Evolutionary conservation across 108 stramenopile genomes (phyloP), one percentile per base, ranked within the genome.

Genomic region (Cyclotella kingstonii): DNA sequence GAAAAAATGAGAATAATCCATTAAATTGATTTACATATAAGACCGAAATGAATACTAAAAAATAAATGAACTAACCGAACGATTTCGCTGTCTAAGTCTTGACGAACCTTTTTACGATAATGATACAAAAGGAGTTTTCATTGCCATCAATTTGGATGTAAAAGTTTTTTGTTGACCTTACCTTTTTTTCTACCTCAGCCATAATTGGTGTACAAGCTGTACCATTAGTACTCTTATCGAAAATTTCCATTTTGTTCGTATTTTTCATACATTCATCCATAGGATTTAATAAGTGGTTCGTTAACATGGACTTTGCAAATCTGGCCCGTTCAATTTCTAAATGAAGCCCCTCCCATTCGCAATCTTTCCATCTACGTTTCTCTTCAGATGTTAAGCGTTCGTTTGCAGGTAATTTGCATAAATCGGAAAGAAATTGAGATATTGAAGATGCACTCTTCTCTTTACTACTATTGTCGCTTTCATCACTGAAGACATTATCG

Each of bases 331-430:
- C 73, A 12, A 74, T 65, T 25, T 74, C 73, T 2, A 55, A 59
- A 45, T 74, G 53, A 0, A 74, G 27, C 27, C 59, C 30, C 38
- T 74, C 64, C 73, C 73, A 74, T 66, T 74, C 73, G 28, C 73
- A 74, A 46, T 74, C 64, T 41, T 74, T 74, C 73, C 73, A 74
- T 3, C 28, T 74, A 5, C 52, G 25, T 39, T 74, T 74, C 26
- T 74, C 73, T 22, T 54, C 64, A 31, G 50, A 33, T 7, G 64
- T 66, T 29, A 74, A 65, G 1, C 35, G 49, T 46, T 74, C 59
- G n/a, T 41, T 60, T 14, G 50, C 14, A 6, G 64, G 73, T 19
- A 34, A 30, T 14, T 30, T 23, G 21, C 44, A 31, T 1, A 74
- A 29, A 19, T 66, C 40, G 6, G 73, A 54, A 4, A 74, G 35